Conservation (phyloP, 2,329 filamentous ascomycete genomes). For the Cladosporium sp. region DNA sequence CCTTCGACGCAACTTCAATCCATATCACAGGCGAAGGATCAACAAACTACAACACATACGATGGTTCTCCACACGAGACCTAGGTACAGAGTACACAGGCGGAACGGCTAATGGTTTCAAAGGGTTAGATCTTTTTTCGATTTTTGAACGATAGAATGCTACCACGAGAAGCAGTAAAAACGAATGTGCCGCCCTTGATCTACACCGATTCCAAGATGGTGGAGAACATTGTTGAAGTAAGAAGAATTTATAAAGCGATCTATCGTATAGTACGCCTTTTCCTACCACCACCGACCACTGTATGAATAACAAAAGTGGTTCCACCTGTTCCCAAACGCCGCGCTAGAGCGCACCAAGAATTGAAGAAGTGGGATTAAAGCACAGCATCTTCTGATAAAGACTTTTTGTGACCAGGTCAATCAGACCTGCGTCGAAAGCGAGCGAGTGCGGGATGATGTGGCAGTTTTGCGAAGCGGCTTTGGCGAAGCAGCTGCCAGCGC, state of each 20-base stretch:
- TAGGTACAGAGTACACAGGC: too few species aligned
- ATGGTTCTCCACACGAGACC: too few species aligned
- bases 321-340: constrained; percentile 9
- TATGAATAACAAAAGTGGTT: background rate
- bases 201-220: background rate
- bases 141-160: too few species aligned
- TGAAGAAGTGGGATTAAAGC: background rate
- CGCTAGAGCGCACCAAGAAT: constrained; percentile 16
- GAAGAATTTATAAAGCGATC: background rate
- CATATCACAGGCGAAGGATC: background rate
- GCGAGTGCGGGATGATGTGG: constrained; percentile 1
- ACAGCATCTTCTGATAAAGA: background rate
- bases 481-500: background rate
- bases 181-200: background rate
- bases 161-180: background rate
- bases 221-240: background rate
- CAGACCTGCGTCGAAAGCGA: background rate
- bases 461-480: background rate
- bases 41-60: too few species aligned
- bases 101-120: too few species aligned
- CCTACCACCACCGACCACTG: background rate
- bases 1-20: background rate
- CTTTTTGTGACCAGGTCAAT: background rate
- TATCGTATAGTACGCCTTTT: background rate
- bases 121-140: background rate